Conservation (phyloP, 164 flowering plant species). For the Taxillus chinensis region DNA sequence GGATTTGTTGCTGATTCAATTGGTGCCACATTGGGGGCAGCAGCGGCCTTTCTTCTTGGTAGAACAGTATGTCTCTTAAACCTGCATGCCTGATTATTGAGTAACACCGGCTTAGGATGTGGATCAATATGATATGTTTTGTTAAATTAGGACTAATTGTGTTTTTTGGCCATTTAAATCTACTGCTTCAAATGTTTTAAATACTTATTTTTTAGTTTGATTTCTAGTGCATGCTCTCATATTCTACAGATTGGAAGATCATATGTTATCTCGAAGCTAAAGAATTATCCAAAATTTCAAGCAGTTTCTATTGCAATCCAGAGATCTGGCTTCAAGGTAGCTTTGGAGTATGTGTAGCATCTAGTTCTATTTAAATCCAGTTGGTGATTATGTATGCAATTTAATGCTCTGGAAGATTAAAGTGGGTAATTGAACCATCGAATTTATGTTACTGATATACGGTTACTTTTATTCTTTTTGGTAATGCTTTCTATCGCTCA, state of each 20-base stretch:
- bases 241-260: conserved; percentile 25
- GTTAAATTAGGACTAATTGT: too few species aligned
- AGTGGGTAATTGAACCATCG: too few species aligned
- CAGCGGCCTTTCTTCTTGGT: conserved; percentile 87
- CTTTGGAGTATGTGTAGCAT: background rate
- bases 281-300: conserved; percentile 26
- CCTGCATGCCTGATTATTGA: background rate
- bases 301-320: conserved; percentile 23
- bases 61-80: conserved; percentile 58
- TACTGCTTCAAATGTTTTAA: too few species aligned
- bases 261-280: conserved; percentile 25
- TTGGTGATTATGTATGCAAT: too few species aligned
- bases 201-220: too few species aligned
- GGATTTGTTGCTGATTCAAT: conserved; percentile 92
- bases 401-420: too few species aligned
- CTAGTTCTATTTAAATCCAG: background rate
- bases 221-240: background rate
- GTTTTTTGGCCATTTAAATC: too few species aligned
- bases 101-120: too few species aligned
- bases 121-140: too few species aligned
- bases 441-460: too few species aligned
- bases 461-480: too few species aligned
- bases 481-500: too few species aligned
- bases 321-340: conserved; percentile 28
- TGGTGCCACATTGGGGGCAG: conserved; percentile 92